These are phyloP conservation scores for Anastatica hierochuntica DNA, from an alignment of 345 rosid species.

Conservation along the genomic window DNA sequence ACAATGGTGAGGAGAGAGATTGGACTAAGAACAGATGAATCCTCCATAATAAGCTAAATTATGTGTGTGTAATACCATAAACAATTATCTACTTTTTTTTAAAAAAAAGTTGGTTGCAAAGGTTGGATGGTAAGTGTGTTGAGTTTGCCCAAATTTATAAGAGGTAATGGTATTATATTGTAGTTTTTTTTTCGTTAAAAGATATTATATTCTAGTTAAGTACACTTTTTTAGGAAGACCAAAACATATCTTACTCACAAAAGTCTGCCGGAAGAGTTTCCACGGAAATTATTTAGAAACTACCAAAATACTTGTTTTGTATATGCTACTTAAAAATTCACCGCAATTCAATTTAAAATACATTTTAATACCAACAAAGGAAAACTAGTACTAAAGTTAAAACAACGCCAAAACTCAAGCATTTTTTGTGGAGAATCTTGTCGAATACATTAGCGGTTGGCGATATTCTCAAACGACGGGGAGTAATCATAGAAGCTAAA, in stretches of 20 bases:
- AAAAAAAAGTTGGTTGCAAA: slow-evolving; percentile 2
- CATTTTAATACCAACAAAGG: too few species aligned
- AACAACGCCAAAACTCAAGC: too few species aligned
- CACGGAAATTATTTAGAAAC: slow-evolving; percentile 23
- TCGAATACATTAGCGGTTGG: too few species aligned
- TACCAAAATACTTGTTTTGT: neutral
- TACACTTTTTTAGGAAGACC: slow-evolving; percentile 14
- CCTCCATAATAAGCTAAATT: slow-evolving; percentile 23
- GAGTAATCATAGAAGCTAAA: too few species aligned
- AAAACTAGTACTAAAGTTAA: too few species aligned
- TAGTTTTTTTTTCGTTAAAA: too few species aligned
- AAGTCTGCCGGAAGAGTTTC: slow-evolving; percentile 15
- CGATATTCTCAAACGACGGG: too few species aligned
- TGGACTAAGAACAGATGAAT: slow-evolving; percentile 24
- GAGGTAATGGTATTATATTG: neutral
- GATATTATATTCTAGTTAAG: neutral
- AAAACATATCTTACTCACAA: slow-evolving; percentile 4
- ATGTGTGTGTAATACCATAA: slow-evolving; percentile 20
- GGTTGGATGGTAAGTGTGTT: slow-evolving; percentile 1
- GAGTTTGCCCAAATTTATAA: slow-evolving; percentile 15
- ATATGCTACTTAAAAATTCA: neutral
- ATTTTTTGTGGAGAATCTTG: too few species aligned
- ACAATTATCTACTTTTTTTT: neutral
- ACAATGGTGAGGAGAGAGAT: slow-evolving; percentile 21
- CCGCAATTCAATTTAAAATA: neutral